Evolutionary conservation across 192 early-diverging fungal genomes (phyloP).

Genomic region (Backusella luteola): DNA sequence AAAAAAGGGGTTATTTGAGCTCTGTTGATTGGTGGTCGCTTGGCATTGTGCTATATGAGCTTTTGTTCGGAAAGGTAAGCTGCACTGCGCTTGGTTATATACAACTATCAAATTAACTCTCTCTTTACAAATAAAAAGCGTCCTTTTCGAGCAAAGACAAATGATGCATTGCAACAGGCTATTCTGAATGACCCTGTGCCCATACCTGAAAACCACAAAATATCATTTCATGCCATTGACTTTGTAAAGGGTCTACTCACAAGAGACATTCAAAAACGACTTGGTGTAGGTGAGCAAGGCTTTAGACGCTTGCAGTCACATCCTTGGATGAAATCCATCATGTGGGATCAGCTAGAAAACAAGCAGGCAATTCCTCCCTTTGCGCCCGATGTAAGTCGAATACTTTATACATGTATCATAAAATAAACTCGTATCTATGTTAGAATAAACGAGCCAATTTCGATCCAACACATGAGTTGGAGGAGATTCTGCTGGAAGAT

Average conservation of each 20-base stretch:
- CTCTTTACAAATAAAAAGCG: slow-evolving; percentile 45
- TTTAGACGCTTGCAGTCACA: slow-evolving; percentile 66
- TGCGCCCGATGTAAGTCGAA: slow-evolving; percentile 71
- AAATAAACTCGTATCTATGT: neutral
- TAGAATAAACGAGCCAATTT: slow-evolving; percentile 88
- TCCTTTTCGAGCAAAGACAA: slow-evolving; percentile 84
- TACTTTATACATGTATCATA: neutral
- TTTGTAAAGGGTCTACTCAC: slow-evolving; percentile 43
- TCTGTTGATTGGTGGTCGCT: slow-evolving; percentile 78
- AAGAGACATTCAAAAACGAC: slow-evolving; percentile 63
- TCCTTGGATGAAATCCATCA: slow-evolving; percentile 74
- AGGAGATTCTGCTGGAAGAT: slow-evolving; percentile 95
- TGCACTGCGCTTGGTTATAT: neutral
- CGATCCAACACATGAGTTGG: slow-evolving; percentile 94
- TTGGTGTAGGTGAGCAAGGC: slow-evolving; percentile 79
- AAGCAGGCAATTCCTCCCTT: slow-evolving; percentile 79
- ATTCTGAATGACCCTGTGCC: slow-evolving; percentile 68
- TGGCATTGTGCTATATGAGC: slow-evolving; percentile 76
- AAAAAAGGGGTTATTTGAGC: slow-evolving; percentile 49
- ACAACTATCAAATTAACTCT: too few species aligned
- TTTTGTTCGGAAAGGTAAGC: slow-evolving; percentile 74
- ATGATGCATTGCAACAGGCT: slow-evolving; percentile 69
- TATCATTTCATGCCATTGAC: slow-evolving; percentile 51
- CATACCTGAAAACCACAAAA: slow-evolving; percentile 54
- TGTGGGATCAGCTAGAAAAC: slow-evolving; percentile 75